Base-by-base conservation (phyloP, 1,284 basidiomycete species). In the Rhodotorula sp. region DNA sequence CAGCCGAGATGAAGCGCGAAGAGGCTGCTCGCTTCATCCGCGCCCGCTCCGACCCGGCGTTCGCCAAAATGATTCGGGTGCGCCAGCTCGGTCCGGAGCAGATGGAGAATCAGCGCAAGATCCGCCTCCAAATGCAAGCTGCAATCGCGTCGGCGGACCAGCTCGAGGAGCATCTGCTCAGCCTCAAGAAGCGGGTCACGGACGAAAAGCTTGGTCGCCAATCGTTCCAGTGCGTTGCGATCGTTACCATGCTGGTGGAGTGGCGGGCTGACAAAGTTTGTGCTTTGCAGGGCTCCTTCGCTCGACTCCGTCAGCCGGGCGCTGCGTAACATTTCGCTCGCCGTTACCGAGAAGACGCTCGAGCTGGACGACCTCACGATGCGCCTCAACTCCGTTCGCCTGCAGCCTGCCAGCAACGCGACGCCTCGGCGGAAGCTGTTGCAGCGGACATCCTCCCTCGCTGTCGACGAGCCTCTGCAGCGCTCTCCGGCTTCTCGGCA, bases 31-130 rank as follows among this genome's bases (percentile, higher is more conserved):
- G 90, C 4, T 92, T 92, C 79, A 84, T 87, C 61, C 87, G 86
- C 72, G 91, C 90, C 0, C 87, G 86, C 67, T 84, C 84, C 53
- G 91, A 94, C 77, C 84, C 86, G 2, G 89, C 89, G 54, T 91
- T 92, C 79, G 86, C 89, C 20, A 90, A 87, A 76, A 89, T 92
- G 84, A 81, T 94, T 52, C 90, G 87, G 78, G 82, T 87, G 1
- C 84, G 91, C 62, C 88, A 88, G n/a, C 83, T 94, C n/a, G 89
- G 89, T 10, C 92, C 92, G 0, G 92, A 94, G 77, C 88, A 91
- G 77, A 82, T 87, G n/a, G 92, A 94, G 79, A 88, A 87, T 5
- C 92, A 92, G 78, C 86, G 83, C 19, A 87, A 88, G 64, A 81
- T 94, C 36, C 85, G 91, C 53, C 86, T 87, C 66, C 84, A 85